Percentiles rank a stretch among this genome's conserved stretches.
phyloP scores from a whole-genome alignment of 352 stramenopile genomes.

The Globisporangium cederbergense region DNA sequence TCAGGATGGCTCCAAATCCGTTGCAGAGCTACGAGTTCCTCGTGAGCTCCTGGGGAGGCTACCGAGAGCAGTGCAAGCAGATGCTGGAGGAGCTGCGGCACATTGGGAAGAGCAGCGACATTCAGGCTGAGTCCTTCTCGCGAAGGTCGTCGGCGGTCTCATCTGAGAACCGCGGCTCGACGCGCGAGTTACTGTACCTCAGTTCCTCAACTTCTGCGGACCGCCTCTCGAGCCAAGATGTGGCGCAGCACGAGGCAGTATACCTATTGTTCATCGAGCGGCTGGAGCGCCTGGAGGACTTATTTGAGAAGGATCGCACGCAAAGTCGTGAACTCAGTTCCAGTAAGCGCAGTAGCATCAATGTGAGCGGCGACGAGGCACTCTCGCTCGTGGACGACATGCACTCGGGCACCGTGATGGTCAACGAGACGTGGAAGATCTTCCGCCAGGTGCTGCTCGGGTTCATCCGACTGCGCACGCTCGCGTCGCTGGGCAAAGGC shows the following conservation, averaged over 20 bases:
- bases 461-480: slow-evolving; percentile 50
- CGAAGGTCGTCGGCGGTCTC: slow-evolving; percentile 14
- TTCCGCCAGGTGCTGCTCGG: slow-evolving; percentile 68
- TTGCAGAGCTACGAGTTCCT: slow-evolving; percentile 56
- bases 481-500: slow-evolving; percentile 46
- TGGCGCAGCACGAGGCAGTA: slow-evolving; percentile 57
- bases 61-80: slow-evolving; percentile 36
- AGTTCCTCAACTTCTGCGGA: slow-evolving; percentile 42
- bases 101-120: slow-evolving; percentile 60
- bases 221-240: slow-evolving; percentile 59
- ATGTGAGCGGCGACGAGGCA: slow-evolving; percentile 17
- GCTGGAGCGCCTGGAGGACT: slow-evolving; percentile 36
- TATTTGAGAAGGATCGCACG: slow-evolving; percentile 17
- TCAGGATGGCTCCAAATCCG: slow-evolving; percentile 33
- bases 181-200: slow-evolving; percentile 43
- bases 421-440: slow-evolving; percentile 72
- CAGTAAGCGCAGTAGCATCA: slow-evolving; percentile 22
- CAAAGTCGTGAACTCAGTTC: no score
- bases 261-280: slow-evolving; percentile 55
- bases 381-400: slow-evolving; percentile 35
- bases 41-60: slow-evolving; percentile 50
- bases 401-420: slow-evolving; percentile 26
- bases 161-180: slow-evolving; percentile 3
- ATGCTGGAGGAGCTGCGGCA: slow-evolving; percentile 60
- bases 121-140: slow-evolving; percentile 45